Evolutionary conservation across 805 yeast species (phyloP).

Genomic region (Kuraishia borneana): DNA sequence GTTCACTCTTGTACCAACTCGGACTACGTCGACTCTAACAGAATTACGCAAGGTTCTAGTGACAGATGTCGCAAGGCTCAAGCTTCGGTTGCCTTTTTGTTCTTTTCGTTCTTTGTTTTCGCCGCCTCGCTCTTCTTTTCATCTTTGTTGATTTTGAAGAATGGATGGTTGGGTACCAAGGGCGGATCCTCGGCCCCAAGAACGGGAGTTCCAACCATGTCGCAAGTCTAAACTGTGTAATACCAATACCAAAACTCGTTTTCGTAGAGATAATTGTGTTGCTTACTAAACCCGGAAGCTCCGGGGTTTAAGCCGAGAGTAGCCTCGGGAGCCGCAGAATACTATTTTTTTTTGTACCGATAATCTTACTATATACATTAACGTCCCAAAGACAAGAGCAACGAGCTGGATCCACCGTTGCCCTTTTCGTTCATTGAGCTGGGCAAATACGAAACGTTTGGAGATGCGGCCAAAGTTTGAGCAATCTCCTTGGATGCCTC

Average conservation of each 20-base stretch:
- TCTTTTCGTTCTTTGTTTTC: slow-evolving; percentile 72
- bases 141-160: slow-evolving; percentile 34
- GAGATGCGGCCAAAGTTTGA: slow-evolving; percentile 66
- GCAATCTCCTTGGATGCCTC: slow-evolving; percentile 98
- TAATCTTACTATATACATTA: too few relatives aligned
- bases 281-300: not conserved
- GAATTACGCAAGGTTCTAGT: slow-evolving; percentile 59
- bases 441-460: slow-evolving; percentile 87
- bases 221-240: slow-evolving; percentile 68
- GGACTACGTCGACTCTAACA: slow-evolving; percentile 52
- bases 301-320: too few relatives aligned
- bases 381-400: slow-evolving; percentile 62
- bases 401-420: slow-evolving; percentile 34
- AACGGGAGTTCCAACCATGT: slow-evolving; percentile 83
- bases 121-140: slow-evolving; percentile 50
- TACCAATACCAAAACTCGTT: too few relatives aligned
- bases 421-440: slow-evolving; percentile 24
- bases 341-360: too few relatives aligned
- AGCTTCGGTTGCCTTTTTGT: slow-evolving; percentile 72
- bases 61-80: slow-evolving; percentile 95
- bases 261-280: too few relatives aligned
- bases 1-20: slow-evolving; percentile 76
- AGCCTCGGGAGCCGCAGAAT: too few relatives aligned
- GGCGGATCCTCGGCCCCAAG: slow-evolving; percentile 41
- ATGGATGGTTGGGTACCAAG: slow-evolving; percentile 48